A percentile compares a stretch with the other conserved stretches of the same genome.
Conservation (phyloP, 2,329 filamentous ascomycete genomes). For the Emydomyces testavorans region DNA sequence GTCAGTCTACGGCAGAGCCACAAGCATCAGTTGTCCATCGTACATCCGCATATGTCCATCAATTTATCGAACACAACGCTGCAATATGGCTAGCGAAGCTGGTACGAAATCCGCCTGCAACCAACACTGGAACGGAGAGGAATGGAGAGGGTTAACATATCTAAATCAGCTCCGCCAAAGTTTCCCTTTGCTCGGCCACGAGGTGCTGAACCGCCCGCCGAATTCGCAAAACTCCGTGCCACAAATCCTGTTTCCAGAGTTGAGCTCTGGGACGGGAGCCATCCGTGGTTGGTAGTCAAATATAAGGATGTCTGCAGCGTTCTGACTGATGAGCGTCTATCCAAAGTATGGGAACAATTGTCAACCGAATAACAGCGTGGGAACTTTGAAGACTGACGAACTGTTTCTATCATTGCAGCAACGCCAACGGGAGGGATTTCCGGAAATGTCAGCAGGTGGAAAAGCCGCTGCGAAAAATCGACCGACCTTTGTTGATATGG, state of each 20-base stretch:
- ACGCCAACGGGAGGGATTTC: slow-evolving; percentile 36
- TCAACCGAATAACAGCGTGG: background rate
- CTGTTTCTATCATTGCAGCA: slow-evolving; percentile 22
- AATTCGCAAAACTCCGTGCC: slow-evolving; percentile 37
- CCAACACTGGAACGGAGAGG: no score
- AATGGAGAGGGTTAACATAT: no score
- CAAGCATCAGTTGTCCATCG: background rate
- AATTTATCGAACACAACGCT: background rate
- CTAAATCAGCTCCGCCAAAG: slow-evolving; percentile 14
- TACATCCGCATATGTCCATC: background rate
- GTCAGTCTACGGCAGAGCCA: background rate
- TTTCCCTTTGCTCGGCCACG: slow-evolving; percentile 35
- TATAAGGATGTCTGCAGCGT: slow-evolving; percentile 39
- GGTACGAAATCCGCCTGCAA: slow-evolving; percentile 14
- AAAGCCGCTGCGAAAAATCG: slow-evolving; percentile 40
- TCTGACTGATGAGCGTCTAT: slow-evolving; percentile 37
- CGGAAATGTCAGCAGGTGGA: slow-evolving; percentile 39
- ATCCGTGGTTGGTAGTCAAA: slow-evolving; percentile 41
- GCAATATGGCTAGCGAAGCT: slow-evolving; percentile 6
- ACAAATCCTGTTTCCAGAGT: slow-evolving; percentile 37
- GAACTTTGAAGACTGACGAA: background rate
- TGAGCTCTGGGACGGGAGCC: slow-evolving; percentile 38
- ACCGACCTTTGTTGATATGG: slow-evolving; percentile 44
- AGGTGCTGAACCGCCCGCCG: slow-evolving; percentile 34
- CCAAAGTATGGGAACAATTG: slow-evolving; percentile 29